Percentiles rank a stretch among this genome's conserved stretches.
These are phyloP conservation scores for Scorias spongiosa DNA, from an alignment of 2,329 filamentous ascomycete genomes.

Conservation along the genomic window DNA sequence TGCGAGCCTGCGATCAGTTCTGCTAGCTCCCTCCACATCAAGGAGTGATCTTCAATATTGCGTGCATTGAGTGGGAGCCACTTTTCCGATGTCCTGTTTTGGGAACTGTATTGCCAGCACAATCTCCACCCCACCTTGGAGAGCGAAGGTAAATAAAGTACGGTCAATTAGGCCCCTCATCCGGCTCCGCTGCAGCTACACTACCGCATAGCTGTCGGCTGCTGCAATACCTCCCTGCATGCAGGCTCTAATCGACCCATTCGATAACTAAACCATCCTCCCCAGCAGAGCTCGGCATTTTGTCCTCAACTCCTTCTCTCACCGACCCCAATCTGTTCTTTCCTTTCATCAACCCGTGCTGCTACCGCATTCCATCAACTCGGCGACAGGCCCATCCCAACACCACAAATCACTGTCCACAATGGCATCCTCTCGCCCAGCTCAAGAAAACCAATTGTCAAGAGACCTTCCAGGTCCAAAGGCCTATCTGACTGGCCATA, in stretches of 20 bases:
- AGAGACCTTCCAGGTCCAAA: constrained; percentile 17
- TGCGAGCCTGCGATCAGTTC: no score
- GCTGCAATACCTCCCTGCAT: not conserved
- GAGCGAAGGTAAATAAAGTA: no score
- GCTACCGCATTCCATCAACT: not conserved
- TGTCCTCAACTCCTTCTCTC: no score
- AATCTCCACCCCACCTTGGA: no score
- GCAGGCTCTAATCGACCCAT: not conserved
- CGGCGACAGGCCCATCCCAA: not conserved
- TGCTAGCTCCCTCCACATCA: no score
- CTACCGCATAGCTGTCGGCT: not conserved
- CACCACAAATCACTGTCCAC: not conserved
- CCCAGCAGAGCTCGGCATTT: no score
- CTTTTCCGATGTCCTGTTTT: no score
- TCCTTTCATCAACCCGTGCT: not conserved
- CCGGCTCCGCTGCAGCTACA: not conserved
- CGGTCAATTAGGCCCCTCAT: not conserved
- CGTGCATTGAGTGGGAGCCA: no score
- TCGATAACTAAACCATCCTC: not conserved
- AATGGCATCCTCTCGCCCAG: constrained; percentile 8
- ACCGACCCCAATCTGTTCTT: not conserved
- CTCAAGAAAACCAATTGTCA: constrained; percentile 16
- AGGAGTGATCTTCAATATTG: no score
- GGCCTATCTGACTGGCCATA: constrained; percentile 21
- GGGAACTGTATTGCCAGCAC: no score